These are phyloP conservation scores for Neurospora sp. DNA, from an alignment of 495 filamentous ascomycete genomes.

Conservation along the genomic window DNA sequence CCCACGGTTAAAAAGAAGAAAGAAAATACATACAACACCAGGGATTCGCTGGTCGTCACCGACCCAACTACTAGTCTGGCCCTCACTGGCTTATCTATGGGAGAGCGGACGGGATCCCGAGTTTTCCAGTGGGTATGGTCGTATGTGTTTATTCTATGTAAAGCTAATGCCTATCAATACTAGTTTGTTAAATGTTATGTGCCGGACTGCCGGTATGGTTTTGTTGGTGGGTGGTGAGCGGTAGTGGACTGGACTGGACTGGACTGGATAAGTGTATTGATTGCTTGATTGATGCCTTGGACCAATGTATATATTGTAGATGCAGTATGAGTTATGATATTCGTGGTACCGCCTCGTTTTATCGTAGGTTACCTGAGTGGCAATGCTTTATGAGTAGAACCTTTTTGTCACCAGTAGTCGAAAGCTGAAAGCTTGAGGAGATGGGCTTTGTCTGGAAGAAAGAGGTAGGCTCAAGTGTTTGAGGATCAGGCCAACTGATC, in stretches of 20 bases:
- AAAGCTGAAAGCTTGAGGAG: not conserved
- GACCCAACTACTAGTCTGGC: constrained; percentile 37
- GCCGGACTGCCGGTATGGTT: not conserved
- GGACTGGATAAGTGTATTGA: not conserved
- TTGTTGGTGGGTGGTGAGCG: not conserved
- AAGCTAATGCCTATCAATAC: not conserved
- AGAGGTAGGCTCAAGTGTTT: not conserved
- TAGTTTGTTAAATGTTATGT: not conserved
- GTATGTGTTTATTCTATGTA: constrained; percentile 16
- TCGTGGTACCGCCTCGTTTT: not conserved
- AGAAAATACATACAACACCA: constrained; percentile 17
- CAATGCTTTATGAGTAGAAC: too few species aligned
- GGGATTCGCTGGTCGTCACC: constrained; percentile 33
- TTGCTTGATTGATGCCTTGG: not conserved
- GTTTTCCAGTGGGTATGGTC: constrained; percentile 34
- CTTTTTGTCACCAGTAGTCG: too few species aligned
- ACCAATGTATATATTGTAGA: not conserved
- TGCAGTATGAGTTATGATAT: not conserved
- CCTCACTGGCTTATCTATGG: constrained; percentile 30
- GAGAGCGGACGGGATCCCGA: constrained; percentile 44
- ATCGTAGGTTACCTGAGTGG: not conserved
- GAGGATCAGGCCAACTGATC: not conserved
- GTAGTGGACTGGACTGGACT: not conserved
- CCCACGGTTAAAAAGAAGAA: not conserved
- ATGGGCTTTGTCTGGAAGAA: not conserved